Base-by-base conservation (phyloP, 2,329 filamentous ascomycete species). In the Penicillium fuscoglaucum region DNA sequence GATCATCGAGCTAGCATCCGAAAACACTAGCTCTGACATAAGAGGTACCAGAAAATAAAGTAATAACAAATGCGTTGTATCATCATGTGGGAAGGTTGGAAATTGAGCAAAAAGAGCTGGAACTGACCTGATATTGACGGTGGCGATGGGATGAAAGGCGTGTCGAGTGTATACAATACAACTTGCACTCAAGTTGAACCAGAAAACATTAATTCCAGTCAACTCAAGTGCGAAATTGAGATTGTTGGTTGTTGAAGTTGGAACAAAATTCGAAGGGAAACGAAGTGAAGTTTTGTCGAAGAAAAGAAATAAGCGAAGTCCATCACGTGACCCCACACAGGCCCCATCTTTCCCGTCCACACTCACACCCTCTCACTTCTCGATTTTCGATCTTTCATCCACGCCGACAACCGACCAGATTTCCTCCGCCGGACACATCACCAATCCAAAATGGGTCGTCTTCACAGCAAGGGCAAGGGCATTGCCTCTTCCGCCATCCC, bases 391-490 rank as follows among this genome's bases (percentile, higher is more conserved):
- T 57, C 52, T 56, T 58, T 61, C 66, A 68, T 68, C 67, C 62
- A 67, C 66, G 68, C 70, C 71, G 70, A 70, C 71, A 71, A 72
- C 66, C 64, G 65, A 68, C 65, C 61, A 66, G 60, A 56, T 57
- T 57, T 53, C 63, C 65, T 61, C 67, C 64, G 66, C 67, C 64
- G 66, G 68, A 66, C 66, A 67, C 62, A 65, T 66, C 66, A 64
- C 61, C 65, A 69, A 57, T 52, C 61, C 61, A 72, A 63, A 71
- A 73, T 73, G 70, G 70, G 93, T 89, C 89, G 93, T 86, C 89
- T 98, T 89, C 96, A 99, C 89, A 90, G 86, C 87, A 96, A 97
- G 77, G 93, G 95, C 85, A 98, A 98, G 91, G 96, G 95, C 82
- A 99, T 99, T 83, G 92, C 91, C 71, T 83, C 91, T 83, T 96